Conservation (phyloP, 805 yeast species). For the Tetrapisispora namnaoensis region DNA sequence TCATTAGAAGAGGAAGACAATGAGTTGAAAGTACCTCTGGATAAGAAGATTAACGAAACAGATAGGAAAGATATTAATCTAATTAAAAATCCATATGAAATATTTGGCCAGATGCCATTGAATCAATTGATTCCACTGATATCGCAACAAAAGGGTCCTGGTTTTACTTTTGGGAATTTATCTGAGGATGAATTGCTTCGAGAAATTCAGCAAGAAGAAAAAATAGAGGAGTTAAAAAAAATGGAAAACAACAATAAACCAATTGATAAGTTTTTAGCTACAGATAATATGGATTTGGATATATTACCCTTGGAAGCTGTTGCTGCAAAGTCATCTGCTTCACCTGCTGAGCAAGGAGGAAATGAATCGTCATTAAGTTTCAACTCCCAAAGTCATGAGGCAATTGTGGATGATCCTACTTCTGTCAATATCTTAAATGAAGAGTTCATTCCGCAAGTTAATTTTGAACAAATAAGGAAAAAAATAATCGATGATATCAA, state of each 20-base stretch:
- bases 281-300: slow-evolving; percentile 2
- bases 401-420: background rate
- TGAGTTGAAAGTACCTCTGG: background rate
- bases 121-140: slow-evolving; percentile 51
- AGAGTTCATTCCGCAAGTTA: slow-evolving; percentile 23
- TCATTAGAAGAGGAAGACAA: background rate
- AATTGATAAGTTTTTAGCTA: slow-evolving; percentile 2
- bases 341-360: background rate
- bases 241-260: background rate
- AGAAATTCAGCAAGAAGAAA: slow-evolving; percentile 31
- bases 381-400: background rate
- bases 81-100: slow-evolving; percentile 25
- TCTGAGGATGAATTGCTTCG: slow-evolving; percentile 42
- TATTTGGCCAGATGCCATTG: slow-evolving; percentile 33
- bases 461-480: slow-evolving; percentile 41
- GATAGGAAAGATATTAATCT: slow-evolving; percentile 3
- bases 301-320: background rate
- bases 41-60: background rate
- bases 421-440: background rate
- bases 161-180: slow-evolving; percentile 36
- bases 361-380: background rate
- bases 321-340: background rate
- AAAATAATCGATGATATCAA: slow-evolving; percentile 45
- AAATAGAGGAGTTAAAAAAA: background rate
- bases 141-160: slow-evolving; percentile 44